Evolutionary conservation across 139 green algal genomes (phyloP).

Genomic region (Chlamydomonas eustigma): DNA sequence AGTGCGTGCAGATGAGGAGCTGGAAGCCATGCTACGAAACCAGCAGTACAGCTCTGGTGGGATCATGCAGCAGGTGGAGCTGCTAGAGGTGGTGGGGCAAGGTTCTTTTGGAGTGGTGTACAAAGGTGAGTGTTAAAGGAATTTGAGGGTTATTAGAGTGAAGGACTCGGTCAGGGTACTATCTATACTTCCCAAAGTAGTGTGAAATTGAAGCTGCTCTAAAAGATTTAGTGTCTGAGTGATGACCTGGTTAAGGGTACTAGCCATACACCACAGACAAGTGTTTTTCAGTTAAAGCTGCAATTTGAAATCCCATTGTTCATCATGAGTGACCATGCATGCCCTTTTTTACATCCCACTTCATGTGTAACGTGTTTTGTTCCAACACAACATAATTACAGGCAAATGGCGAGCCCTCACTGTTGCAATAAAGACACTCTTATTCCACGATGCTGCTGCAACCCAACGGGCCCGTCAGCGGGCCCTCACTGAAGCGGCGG

Average conservation of each 20-base stretch:
- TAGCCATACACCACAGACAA: no score
- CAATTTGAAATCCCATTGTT: no score
- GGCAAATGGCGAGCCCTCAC: conserved; percentile 28
- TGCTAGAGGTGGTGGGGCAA: conserved; percentile 14
- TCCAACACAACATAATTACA: neutral
- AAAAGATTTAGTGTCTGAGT: no score
- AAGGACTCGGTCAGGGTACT: no score
- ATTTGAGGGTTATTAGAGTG: conserved; percentile 4
- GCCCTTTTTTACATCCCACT: neutral
- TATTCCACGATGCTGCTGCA: conserved; percentile 26
- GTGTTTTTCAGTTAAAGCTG: no score
- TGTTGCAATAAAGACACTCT: conserved; percentile 31
- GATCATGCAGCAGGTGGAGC: conserved; percentile 19
- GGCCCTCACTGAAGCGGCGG: conserved; percentile 29
- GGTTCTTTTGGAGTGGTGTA: conserved; percentile 23
- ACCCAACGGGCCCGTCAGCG: conserved; percentile 14
- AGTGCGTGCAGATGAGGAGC: neutral
- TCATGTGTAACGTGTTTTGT: neutral
- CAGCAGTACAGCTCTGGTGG: neutral
- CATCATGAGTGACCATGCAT: neutral
- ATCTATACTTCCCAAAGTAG: no score
- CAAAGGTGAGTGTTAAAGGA: conserved; percentile 3
- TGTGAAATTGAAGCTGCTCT: no score
- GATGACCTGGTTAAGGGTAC: no score
- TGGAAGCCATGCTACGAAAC: neutral